Evolutionary conservation across 163 green algal species (phyloP).

Genomic region (Scenedesmus sp.): DNA sequence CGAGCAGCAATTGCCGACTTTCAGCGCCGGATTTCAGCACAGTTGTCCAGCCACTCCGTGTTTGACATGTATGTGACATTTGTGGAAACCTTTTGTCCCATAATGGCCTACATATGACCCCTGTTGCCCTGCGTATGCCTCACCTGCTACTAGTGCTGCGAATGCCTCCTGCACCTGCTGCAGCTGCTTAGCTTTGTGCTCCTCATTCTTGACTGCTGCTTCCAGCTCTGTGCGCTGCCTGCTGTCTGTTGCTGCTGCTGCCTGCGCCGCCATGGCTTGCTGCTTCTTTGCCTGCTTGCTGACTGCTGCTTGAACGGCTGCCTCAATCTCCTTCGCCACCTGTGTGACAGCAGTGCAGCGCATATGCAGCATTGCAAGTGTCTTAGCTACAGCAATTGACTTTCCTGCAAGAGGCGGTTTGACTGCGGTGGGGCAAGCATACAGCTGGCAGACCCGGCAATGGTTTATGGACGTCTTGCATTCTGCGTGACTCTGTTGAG

Average conservation of each 20-base stretch:
- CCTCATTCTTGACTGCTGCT: conserved; percentile 64
- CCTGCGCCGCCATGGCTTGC: conserved; percentile 32
- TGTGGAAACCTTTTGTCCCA: too few species aligned
- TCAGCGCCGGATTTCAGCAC: too few species aligned
- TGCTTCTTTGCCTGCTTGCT: conserved; percentile 70
- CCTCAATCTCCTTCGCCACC: not conserved
- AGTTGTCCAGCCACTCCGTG: too few species aligned
- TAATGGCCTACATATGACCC: not conserved
- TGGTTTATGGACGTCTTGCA: too few species aligned
- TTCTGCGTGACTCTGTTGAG: too few species aligned
- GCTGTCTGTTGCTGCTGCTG: conserved; percentile 45
- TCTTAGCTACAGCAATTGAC: not conserved
- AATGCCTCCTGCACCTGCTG: conserved; percentile 55
- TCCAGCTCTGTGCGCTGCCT: conserved; percentile 60
- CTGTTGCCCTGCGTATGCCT: not conserved
- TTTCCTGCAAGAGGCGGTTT: not conserved
- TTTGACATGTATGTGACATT: too few species aligned
- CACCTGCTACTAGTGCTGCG: conserved; percentile 40
- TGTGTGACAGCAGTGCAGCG: not conserved
- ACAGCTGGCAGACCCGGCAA: too few species aligned
- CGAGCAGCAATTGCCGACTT: too few species aligned
- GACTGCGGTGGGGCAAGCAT: too few species aligned
- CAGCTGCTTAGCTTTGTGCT: conserved; percentile 67
- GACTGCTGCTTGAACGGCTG: conserved; percentile 21
- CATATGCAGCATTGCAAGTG: not conserved